Base-by-base conservation (phyloP, 1,139 yeast species). In the Yamadazyma taylorii region DNA sequence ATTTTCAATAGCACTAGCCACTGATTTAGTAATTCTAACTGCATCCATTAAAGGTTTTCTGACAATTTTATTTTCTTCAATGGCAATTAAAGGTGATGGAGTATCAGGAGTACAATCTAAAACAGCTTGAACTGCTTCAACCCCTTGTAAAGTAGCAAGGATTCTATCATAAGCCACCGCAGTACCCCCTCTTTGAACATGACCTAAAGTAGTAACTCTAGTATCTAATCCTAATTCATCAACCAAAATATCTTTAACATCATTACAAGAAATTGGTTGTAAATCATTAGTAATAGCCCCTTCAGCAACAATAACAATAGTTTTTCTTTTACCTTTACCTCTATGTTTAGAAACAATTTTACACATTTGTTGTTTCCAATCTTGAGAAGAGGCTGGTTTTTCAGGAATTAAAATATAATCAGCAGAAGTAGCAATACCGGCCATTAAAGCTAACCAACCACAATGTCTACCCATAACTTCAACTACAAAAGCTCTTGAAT, bases 381-480 rank as follows among this genome's bases (percentile, higher is more conserved):
- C 76, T 51, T 69, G 67, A 23, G 87, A 89, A 13, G 52, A 48
- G 10, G 53, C 50, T 30, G 88, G 96, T 57, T 81, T 79, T 63
- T 92, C 98, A 22, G 98, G 98, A 50, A 92, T 85, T 55, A 92
- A 82, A 40, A 90, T 84, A 58, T 79, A 90, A 64, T 92, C 98
- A 10, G 98, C 97, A 47, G 96, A 87, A 25, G 96, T 86, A 24
- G 97, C 87, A 48, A 90, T 79, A 52, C 97, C 97, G 13, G 97
- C 90, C 94, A 89, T 85, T 49, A 92, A 74, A 2, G 95, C 97
- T 52, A 92, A 76, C 98, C 98, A 92, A 45, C 98, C 98, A 72
- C 98, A 92, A 65, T 92, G 96, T 61, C 98, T 81, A 41, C 98
- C 98, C 98, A 92, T 92, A 35, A 92, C 98, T 65, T 92, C 98